Base-by-base conservation (phyloP, 2,329 filamentous ascomycete species). In the Shiraia bambusicola region DNA sequence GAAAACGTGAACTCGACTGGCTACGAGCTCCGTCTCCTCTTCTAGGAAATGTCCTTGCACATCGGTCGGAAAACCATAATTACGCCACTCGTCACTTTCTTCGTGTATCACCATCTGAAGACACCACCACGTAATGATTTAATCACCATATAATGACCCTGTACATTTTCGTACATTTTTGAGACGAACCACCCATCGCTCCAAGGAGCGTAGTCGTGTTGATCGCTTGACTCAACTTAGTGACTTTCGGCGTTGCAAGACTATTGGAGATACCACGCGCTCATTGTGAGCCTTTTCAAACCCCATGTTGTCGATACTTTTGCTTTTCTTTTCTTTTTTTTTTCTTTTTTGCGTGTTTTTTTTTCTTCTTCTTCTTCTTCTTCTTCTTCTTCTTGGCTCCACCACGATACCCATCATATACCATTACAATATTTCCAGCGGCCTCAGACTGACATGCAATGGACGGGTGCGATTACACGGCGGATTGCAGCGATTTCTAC, bases 21-120 rank as follows among this genome's bases (percentile, higher is more conserved):
- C 32, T 76, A 75, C 55, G 73, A 76, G 63, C 68, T 77, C 41
- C 71, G 72, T 42, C 68, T 77, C 42, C 66, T 74, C 44, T 77
- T 71, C 59, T 77, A 53, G n/a, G n/a, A n/a, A 55, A 29, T 8
- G 30, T 27, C 43, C 36, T 29, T 37, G 31, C 22, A 29, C 33
- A 29, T n/a, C 26, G 29, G 37, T 38, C 16, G 22, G 22, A 25
- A 8, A 24, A 31, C 34, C 36, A 40, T n/a, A n/a, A n/a, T n/a
- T 28, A 27, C 32, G 37, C 41, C 43, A 16, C 32, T 44, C 40
- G 33, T 40, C 46, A 35, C 47, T 38, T 35, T 33, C 45, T 31
- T 37, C n/a, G n/a, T n/a, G 42, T 47, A 44, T 36, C 40, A 50
- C 50, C 46, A 38, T 40, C 29, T 41, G 40, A 34, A 30, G 19